Percentiles rank a stretch among this genome's conserved stretches.
Evolutionary conservation across 1,139 yeast genomes (phyloP).

Genomic region (Kluyveromyces sp.): DNA sequence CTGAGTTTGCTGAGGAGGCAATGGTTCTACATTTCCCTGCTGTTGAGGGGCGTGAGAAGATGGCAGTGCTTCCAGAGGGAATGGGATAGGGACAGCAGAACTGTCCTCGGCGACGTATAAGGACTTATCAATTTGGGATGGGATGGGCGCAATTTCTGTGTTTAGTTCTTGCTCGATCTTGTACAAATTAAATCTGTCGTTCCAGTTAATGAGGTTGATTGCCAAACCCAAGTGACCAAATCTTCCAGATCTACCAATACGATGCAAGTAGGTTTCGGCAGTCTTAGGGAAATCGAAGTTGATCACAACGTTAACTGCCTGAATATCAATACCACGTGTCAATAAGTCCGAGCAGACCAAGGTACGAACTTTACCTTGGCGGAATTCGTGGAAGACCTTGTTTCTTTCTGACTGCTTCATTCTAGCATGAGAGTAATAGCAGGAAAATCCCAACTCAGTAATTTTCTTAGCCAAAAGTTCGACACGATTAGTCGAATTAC

Average conservation of each 20-base stretch:
- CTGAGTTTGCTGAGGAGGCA: constrained; percentile 23
- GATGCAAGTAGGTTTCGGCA: constrained; percentile 94
- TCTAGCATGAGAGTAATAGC: constrained; percentile 94
- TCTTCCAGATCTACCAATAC: constrained; percentile 99
- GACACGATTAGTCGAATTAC: constrained; percentile 94
- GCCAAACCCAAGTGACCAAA: constrained; percentile 98
- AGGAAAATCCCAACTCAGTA: constrained; percentile 92
- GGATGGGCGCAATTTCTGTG: constrained; percentile 95
- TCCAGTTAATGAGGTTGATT: constrained; percentile 93
- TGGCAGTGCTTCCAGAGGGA: constrained; percentile 51
- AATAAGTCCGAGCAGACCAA: constrained; percentile 93
- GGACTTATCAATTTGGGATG: constrained; percentile 78
- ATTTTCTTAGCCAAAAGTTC: constrained; percentile 92
- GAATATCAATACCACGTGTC: constrained; percentile 98
- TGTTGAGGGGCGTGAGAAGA: constrained; percentile 30
- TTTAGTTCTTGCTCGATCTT: constrained; percentile 97
- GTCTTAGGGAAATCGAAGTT: constrained; percentile 98
- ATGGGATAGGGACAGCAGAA: constrained; percentile 77
- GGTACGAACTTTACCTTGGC: constrained; percentile 97
- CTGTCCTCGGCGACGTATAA: constrained; percentile 82
- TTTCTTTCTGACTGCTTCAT: constrained; percentile 98
- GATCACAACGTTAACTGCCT: constrained; percentile 96
- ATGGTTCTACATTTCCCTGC: constrained; percentile 17
- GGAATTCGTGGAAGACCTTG: constrained; percentile 95
- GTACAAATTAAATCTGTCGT: constrained; percentile 87